These are phyloP conservation scores for Erodium moschatum DNA, from an alignment of 441 rosid genomes.

Conservation along the genomic window DNA sequence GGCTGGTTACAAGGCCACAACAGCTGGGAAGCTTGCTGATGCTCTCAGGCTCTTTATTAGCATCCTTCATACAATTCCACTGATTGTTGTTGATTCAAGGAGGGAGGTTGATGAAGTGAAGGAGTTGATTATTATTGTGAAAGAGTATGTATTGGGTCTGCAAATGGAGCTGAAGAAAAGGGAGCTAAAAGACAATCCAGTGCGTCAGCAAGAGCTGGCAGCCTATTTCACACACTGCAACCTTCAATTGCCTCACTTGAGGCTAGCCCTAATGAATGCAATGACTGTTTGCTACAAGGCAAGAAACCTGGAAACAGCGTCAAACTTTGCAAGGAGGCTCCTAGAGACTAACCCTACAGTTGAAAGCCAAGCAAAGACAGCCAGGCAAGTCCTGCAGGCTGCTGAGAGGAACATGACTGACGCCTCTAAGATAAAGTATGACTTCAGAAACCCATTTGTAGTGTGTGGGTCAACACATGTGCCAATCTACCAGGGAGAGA, in stretches of 20 bases:
- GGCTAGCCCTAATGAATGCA: slow-evolving; percentile 65
- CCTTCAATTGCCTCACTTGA: slow-evolving; percentile 61
- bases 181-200: slow-evolving; percentile 49
- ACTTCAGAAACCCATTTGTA: slow-evolving; percentile 78
- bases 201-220: slow-evolving; percentile 77
- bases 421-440: slow-evolving; percentile 54
- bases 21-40: slow-evolving; percentile 57
- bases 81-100: slow-evolving; percentile 74
- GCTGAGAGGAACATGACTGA: slow-evolving; percentile 73
- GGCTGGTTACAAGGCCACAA: slow-evolving; percentile 72
- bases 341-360: slow-evolving; percentile 59
- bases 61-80: slow-evolving; percentile 76
- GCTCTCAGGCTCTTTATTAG: slow-evolving; percentile 54
- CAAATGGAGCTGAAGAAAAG: slow-evolving; percentile 66
- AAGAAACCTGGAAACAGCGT: slow-evolving; percentile 62
- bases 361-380: slow-evolving; percentile 60
- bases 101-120: slow-evolving; percentile 88
- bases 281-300: slow-evolving; percentile 63
- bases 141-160: slow-evolving; percentile 73
- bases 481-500: slow-evolving; percentile 82
- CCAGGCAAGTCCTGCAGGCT: slow-evolving; percentile 65
- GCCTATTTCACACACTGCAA: slow-evolving; percentile 85
- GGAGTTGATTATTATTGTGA: slow-evolving; percentile 56
- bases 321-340: slow-evolving; percentile 60
- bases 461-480: slow-evolving; percentile 74